These are phyloP conservation scores for Boletus patriciae DNA, from an alignment of 768 basidiomycete species.

Conservation along the genomic window DNA sequence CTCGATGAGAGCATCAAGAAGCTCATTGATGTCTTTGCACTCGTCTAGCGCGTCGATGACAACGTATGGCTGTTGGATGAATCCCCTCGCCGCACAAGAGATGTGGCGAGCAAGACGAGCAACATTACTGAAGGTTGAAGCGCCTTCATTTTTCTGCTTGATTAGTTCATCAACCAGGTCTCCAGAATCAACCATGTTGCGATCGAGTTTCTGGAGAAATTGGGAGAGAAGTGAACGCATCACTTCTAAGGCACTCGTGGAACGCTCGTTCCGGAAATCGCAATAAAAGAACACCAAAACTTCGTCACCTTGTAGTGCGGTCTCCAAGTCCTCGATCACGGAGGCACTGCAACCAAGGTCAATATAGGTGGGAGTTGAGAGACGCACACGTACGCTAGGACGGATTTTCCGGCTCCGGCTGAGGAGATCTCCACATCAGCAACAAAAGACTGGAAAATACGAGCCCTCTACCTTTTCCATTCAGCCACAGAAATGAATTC, in stretches of 20 bases:
- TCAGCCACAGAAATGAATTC: conserved; percentile 4
- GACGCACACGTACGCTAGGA: background rate
- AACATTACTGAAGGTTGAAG: background rate
- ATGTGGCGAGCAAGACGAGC: background rate
- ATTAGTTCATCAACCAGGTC: background rate
- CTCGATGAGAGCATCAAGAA: background rate
- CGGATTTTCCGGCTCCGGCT: conserved; percentile 11
- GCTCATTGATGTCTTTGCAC: conserved; percentile 8
- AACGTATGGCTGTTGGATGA: background rate
- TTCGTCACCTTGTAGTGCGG: background rate
- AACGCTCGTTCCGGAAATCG: conserved; percentile 11
- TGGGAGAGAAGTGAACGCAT: conserved; percentile 16
- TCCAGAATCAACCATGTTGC: background rate
- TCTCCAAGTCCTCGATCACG: conserved; percentile 4
- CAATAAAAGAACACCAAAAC: conserved; percentile 13
- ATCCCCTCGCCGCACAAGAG: background rate
- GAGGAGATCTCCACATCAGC: background rate
- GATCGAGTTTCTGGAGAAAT: background rate
- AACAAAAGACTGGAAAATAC: background rate
- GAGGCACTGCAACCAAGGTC: background rate
- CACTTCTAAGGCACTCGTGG: conserved; percentile 4
- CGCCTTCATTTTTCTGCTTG: background rate
- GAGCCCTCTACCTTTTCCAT: background rate
- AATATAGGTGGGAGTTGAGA: background rate
- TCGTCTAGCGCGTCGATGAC: conserved; percentile 21